phyloP scores from a whole-genome alignment of 2,329 filamentous ascomycete genomes.

The Xylariaceae sp. region DNA sequence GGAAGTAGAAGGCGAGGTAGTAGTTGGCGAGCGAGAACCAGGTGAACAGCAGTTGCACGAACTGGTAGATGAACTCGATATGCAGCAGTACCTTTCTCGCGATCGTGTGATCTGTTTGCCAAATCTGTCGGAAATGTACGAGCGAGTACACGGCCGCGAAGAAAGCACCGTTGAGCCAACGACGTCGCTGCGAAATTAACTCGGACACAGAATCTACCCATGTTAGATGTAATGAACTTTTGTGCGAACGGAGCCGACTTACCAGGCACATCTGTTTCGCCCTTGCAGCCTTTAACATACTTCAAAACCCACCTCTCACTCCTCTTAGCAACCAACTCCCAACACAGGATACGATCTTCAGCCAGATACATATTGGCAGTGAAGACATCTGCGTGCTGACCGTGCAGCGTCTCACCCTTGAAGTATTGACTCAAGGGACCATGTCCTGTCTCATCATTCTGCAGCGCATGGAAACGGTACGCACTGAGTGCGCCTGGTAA shows the following conservation, averaged over 20 bases:
- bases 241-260: conserved; percentile 38
- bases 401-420: conserved; percentile 90
- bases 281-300: conserved; percentile 94
- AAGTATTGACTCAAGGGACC: conserved; percentile 97
- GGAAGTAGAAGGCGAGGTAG: conserved; percentile 98
- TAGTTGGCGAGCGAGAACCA: conserved; percentile 99
- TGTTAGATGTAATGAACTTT: conserved; percentile 28
- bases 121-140: conserved; percentile 91
- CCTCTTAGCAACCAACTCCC: conserved; percentile 93
- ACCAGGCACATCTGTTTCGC: conserved; percentile 97
- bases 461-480: conserved; percentile 89
- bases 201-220: conserved; percentile 82
- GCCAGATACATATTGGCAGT: conserved; percentile 99
- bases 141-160: conserved; percentile 98
- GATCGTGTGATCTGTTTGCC: conserved; percentile 87
- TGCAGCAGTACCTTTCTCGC: conserved; percentile 87
- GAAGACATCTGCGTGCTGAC: conserved; percentile 87
- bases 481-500: conserved; percentile 97
- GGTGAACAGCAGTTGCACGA: conserved; percentile 88
- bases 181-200: conserved; percentile 91
- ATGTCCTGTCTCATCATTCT: conserved; percentile 93
- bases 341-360: conserved; percentile 94
- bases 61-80: conserved; percentile 93
- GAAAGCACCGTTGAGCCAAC: conserved; percentile 98
- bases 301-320: conserved; percentile 96